These are phyloP conservation scores for Talaromyces nanjingensis DNA, from an alignment of 495 filamentous ascomycete genomes.

Conservation along the genomic window DNA sequence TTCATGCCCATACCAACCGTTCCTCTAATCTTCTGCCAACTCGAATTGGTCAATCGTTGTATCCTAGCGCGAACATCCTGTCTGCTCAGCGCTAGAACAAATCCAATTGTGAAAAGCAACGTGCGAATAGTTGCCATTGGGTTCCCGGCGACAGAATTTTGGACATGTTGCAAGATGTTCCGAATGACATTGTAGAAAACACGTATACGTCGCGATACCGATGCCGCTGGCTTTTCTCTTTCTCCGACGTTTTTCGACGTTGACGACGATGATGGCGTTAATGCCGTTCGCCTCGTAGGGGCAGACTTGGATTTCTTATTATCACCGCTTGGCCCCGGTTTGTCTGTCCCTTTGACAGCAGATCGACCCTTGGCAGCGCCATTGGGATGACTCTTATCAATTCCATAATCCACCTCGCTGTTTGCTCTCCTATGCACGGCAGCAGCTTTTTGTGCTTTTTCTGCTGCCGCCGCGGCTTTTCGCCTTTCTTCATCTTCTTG, in stretches of 20 bases:
- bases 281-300: constrained; percentile 21
- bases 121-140: constrained; percentile 68
- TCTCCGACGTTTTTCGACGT: constrained; percentile 34
- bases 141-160: constrained; percentile 57
- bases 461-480: constrained; percentile 47
- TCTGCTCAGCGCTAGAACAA: constrained; percentile 69
- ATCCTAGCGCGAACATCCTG: constrained; percentile 70
- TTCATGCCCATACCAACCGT: constrained; percentile 97
- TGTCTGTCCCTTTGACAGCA: constrained; percentile 22
- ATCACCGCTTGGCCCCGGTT: constrained; percentile 14
- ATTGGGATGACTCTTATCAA: constrained; percentile 38
- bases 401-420: constrained; percentile 48
- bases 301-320: constrained; percentile 18
- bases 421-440: constrained; percentile 39
- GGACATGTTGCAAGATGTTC: constrained; percentile 55
- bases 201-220: constrained; percentile 24
- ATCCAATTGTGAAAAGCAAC: constrained; percentile 73
- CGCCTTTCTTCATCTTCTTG: constrained; percentile 47
- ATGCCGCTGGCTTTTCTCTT: constrained; percentile 25
- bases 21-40: constrained; percentile 76
- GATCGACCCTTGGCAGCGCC: constrained; percentile 27
- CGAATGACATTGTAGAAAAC: constrained; percentile 45
- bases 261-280: constrained; percentile 23
- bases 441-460: constrained; percentile 34
- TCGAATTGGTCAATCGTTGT: constrained; percentile 53